Evolutionary conservation across 495 filamentous ascomycete genomes (phyloP).

Genomic region (Podospora conica): DNA sequence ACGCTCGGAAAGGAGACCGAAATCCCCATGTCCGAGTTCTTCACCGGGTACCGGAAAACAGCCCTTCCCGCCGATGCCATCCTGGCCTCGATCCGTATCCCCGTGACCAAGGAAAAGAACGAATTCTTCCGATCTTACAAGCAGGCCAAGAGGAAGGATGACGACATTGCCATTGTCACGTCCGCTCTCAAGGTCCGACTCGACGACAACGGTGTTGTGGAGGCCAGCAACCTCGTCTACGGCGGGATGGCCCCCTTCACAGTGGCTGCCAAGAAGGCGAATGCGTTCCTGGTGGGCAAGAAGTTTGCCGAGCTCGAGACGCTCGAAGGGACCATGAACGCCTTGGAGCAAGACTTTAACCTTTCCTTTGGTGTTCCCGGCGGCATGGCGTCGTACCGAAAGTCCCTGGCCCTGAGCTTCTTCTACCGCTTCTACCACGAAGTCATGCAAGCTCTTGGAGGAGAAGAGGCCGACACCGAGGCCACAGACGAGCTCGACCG

Average conservation of each 20-base stretch:
- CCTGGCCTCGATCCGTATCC: slow-evolving; percentile 81
- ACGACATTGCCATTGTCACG: slow-evolving; percentile 96
- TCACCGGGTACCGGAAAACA: slow-evolving; percentile 84
- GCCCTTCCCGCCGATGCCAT: slow-evolving; percentile 76
- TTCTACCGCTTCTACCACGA: slow-evolving; percentile 87
- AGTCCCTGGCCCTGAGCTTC: slow-evolving; percentile 80
- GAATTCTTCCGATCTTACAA: slow-evolving; percentile 80
- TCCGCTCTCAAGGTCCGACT: slow-evolving; percentile 68
- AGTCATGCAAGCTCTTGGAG: slow-evolving; percentile 42
- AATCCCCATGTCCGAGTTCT: slow-evolving; percentile 89
- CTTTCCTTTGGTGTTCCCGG: slow-evolving; percentile 81
- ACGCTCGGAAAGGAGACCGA: slow-evolving; percentile 62
- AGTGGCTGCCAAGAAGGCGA: slow-evolving; percentile 70
- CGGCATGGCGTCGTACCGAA: slow-evolving; percentile 93
- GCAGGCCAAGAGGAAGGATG: slow-evolving; percentile 91
- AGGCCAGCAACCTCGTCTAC: slow-evolving; percentile 70
- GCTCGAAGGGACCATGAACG: slow-evolving; percentile 80
- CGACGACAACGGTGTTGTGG: slow-evolving; percentile 57
- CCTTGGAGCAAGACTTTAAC: slow-evolving; percentile 80
- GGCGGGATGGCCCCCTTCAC: slow-evolving; percentile 89
- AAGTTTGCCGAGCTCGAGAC: slow-evolving; percentile 73
- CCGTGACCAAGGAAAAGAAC: slow-evolving; percentile 58
- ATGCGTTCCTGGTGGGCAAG: slow-evolving; percentile 65
- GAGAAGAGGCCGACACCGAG: slow-evolving; percentile 48
- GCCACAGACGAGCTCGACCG: slow-evolving; percentile 62